Base-by-base conservation (phyloP, 495 filamentous ascomycete genomes). In the Aspergillus saccharolyticus region DNA sequence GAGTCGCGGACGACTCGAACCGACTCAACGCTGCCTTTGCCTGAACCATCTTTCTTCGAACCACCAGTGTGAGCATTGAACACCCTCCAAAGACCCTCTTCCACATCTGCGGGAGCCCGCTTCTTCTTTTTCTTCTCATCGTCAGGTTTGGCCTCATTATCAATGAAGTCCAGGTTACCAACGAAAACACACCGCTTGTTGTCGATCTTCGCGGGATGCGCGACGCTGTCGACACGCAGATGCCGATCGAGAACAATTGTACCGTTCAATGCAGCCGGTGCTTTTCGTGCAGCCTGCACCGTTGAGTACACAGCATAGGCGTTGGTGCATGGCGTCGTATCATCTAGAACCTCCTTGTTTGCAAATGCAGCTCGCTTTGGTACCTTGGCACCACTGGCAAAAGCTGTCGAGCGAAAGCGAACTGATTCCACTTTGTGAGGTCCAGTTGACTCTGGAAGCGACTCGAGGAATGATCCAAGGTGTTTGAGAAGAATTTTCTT, bases 131-230 rank as follows among this genome's bases (percentile, higher is more conserved):
- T 61, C 49, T 85, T 81, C n/a, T 81, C 79, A 33, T 82, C 84
- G 42, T 80, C 77, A 4, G 67, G 70, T 10, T 70, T 65, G 42
- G 74, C 85, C 70, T 94, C 90, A 56, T 93, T 87, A 62, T 96
- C 91, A 1, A 97, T 89, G 62, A 97, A 97, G 44, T 91, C 90
- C 10, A 99, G 83, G 67, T 97, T 97, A 10, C 95, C 95, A 14
- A 99, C 89, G 65, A 97, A 99, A 4, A 99, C 88, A 72, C 95
- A 99, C 52, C 91, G 85, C 48, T 87, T 83, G 66, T 96, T 81
- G 64, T 96, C 93, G 21, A 85, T 82, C 22, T 85, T 80, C 2
- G 88, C 79, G 0, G 95, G 95, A 73, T 96, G 93, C 0, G 94
- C 89, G 44, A 97, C 83, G 44, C 81, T 86, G 71, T 99, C 94